Conservation (phyloP, 1,284 basidiomycete species). For the Malassezia equina region DNA sequence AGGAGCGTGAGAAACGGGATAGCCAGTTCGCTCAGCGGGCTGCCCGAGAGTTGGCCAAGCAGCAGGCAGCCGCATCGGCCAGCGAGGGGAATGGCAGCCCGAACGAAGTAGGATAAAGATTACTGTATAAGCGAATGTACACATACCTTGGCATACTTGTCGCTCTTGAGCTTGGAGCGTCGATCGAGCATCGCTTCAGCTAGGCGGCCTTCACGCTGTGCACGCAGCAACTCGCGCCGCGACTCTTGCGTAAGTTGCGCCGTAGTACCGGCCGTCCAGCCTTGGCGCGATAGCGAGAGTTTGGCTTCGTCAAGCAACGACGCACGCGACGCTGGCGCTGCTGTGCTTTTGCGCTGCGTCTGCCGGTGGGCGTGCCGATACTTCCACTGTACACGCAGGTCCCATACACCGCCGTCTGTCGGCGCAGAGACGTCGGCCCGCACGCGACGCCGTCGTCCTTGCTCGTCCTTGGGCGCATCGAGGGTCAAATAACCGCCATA, state of each 20-base stretch:
- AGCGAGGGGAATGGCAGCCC: background rate
- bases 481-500: constrained; percentile 26
- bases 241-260: background rate
- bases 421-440: constrained; percentile 23
- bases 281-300: constrained; percentile 14
- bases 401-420: constrained; percentile 16
- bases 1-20: constrained; percentile 33
- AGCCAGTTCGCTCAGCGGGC: constrained; percentile 28
- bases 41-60: constrained; percentile 1
- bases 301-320: constrained; percentile 7
- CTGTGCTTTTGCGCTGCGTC: background rate
- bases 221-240: constrained; percentile 11
- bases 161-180: constrained; percentile 33
- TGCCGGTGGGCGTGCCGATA: constrained; percentile 22
- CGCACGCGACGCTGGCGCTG: background rate
- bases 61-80: background rate
- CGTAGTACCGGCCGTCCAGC: constrained; percentile 12
- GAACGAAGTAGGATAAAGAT: background rate
- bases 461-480: constrained; percentile 22
- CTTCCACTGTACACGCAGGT: constrained; percentile 35
- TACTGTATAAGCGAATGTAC: background rate
- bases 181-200: constrained; percentile 41
- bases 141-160: constrained; percentile 18
- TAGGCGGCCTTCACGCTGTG: constrained; percentile 28
- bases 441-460: constrained; percentile 14